Conservation (phyloP, 257 asterid genomes). For the Solanum chmielewskii region DNA sequence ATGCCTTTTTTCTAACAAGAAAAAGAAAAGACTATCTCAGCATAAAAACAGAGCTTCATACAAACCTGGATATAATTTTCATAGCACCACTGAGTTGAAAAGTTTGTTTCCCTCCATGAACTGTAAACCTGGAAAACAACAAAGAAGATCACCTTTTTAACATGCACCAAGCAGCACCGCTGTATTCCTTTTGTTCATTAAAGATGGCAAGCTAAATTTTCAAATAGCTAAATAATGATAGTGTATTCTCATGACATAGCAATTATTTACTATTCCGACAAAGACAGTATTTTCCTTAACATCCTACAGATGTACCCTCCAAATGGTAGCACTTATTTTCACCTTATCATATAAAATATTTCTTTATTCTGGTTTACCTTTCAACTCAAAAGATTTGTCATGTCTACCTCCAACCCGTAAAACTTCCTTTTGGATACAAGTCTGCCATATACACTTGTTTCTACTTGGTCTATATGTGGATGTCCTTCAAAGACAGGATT, state of each 20-base stretch:
- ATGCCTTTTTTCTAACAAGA: background rate
- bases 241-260: background rate
- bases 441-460: background rate
- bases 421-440: background rate
- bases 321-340: background rate
- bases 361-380: background rate
- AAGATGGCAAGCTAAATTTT: background rate
- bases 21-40: background rate
- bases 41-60: background rate
- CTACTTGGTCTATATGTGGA: background rate
- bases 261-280: background rate
- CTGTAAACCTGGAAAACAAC: constrained; percentile 48
- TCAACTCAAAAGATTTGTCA: background rate
- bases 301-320: background rate
- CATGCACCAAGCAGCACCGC: background rate
- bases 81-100: constrained; percentile 91
- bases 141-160: background rate
- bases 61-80: constrained; percentile 82
- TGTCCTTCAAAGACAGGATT: background rate
- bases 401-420: background rate
- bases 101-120: constrained; percentile 86
- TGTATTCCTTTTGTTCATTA: background rate
- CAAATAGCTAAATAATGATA: background rate
- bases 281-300: background rate
- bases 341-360: background rate